Evolutionary conservation across 805 yeast genomes (phyloP).

Genomic region (Lipomyces yamadae): DNA sequence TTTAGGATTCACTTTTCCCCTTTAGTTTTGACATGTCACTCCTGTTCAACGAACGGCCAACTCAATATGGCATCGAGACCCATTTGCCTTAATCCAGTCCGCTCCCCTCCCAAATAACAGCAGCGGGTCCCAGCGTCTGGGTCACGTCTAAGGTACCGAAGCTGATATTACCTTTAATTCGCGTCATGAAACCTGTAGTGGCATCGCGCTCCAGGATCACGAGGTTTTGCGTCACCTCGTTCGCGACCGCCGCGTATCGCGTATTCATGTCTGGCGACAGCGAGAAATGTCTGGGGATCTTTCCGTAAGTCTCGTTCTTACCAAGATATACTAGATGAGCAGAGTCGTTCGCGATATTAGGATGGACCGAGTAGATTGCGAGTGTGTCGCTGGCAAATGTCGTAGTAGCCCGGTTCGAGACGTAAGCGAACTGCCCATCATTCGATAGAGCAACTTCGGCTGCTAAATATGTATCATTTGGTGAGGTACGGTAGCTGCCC

Average conservation of each 20-base stretch:
- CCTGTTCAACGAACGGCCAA: too few species aligned
- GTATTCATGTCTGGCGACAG: not conserved
- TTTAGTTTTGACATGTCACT: too few species aligned
- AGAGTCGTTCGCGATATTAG: not conserved
- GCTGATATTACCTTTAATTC: not conserved
- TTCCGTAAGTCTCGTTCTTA: not conserved
- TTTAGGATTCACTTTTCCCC: too few species aligned
- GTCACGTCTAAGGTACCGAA: not conserved
- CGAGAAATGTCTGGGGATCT: not conserved
- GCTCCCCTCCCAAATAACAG: not conserved
- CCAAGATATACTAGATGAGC: not conserved
- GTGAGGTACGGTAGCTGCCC: not conserved
- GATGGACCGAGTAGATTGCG: not conserved
- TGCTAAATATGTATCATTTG: not conserved
- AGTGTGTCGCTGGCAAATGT: not conserved
- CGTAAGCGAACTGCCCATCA: not conserved
- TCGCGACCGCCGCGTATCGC: not conserved
- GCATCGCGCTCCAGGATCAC: slow-evolving; percentile 1
- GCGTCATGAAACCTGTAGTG: not conserved
- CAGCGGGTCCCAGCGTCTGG: not conserved
- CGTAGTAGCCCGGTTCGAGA: not conserved
- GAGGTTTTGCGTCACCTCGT: not conserved
- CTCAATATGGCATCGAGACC: too few species aligned
- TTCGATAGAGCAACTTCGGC: not conserved
- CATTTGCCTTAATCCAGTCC: too few species aligned